Percentiles rank a stretch among this genome's conserved stretches.
Conservation (phyloP, 2,329 filamentous ascomycete species). For the Macrophomina tecta region DNA sequence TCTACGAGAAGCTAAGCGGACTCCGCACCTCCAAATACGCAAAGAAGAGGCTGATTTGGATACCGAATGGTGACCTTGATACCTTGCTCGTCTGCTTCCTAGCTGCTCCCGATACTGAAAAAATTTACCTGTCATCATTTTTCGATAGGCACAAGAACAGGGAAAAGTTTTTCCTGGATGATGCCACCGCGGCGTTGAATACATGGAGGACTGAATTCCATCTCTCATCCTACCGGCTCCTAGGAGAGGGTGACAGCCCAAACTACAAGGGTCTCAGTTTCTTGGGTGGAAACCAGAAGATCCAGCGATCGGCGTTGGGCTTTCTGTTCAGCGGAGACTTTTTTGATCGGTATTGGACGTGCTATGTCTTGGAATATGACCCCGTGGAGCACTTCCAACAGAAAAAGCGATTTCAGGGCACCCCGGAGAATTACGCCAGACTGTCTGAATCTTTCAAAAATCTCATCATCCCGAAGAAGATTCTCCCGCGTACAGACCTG, state of each 20-base stretch:
- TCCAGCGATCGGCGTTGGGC: constrained; percentile 32
- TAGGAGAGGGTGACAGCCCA: too few species aligned
- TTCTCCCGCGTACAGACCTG: too few species aligned
- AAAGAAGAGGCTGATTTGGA: constrained; percentile 25
- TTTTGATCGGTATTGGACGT: constrained; percentile 44
- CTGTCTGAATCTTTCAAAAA: too few species aligned
- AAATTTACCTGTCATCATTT: constrained; percentile 31
- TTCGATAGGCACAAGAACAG: constrained; percentile 33
- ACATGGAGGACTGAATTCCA: constrained; percentile 42
- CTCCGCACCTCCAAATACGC: neutral
- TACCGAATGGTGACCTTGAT: neutral
- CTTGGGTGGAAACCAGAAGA: neutral
- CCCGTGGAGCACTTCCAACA: neutral
- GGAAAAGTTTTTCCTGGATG: constrained; percentile 35
- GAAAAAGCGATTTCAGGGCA: neutral
- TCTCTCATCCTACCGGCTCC: constrained; percentile 36
- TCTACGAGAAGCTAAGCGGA: neutral
- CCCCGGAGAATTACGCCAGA: neutral
- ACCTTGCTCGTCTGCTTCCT: constrained; percentile 30
- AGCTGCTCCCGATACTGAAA: constrained; percentile 28
- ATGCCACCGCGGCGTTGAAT: constrained; percentile 34
- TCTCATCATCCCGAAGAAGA: too few species aligned
- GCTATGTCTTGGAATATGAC: constrained; percentile 35
- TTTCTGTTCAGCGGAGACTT: constrained; percentile 43
- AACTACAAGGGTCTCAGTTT: neutral